Percentiles rank a stretch among this genome's conserved stretches.
Evolutionary conservation across 495 filamentous ascomycete species (phyloP).

Genomic region (Aspergillus funiculosus): DNA sequence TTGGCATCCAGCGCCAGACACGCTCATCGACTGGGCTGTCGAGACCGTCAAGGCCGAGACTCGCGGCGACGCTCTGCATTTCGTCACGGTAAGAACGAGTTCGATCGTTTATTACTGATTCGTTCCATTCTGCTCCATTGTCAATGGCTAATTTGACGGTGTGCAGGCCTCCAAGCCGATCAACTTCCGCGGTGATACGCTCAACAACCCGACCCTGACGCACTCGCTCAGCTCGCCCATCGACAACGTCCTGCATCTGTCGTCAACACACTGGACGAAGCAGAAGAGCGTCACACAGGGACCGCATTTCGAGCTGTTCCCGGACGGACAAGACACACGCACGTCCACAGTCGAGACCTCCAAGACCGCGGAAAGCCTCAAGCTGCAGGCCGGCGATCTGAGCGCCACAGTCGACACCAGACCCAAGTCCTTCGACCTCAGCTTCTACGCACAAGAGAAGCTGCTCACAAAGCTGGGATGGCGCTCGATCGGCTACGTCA

Average conservation of each 20-base stretch:
- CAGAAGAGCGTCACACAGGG: constrained; percentile 11
- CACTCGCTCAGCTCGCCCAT: constrained; percentile 8
- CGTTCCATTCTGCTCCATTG: neutral
- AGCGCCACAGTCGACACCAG: constrained; percentile 9
- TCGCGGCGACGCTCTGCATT: constrained; percentile 8
- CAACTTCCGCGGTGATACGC: constrained; percentile 12
- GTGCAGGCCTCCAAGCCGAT: constrained; percentile 7
- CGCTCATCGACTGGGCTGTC: constrained; percentile 12
- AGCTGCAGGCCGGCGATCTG: neutral
- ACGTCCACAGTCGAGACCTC: neutral
- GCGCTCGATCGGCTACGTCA: constrained; percentile 12
- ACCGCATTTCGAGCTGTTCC: constrained; percentile 12
- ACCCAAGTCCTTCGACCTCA: constrained; percentile 11
- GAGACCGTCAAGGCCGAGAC: constrained; percentile 12
- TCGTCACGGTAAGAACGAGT: constrained; percentile 10
- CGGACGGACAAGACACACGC: neutral
- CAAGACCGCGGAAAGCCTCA: neutral
- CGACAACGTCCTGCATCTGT: constrained; percentile 9
- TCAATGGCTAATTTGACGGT: neutral
- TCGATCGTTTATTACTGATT: too few relatives aligned
- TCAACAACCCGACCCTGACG: constrained; percentile 11
- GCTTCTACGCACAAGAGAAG: constrained; percentile 4
- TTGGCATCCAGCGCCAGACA: constrained; percentile 14
- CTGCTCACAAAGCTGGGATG: constrained; percentile 10
- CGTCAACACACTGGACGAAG: constrained; percentile 8